Conservation (phyloP, 768 basidiomycete genomes). For the Phanerodontia chrysosporium region DNA sequence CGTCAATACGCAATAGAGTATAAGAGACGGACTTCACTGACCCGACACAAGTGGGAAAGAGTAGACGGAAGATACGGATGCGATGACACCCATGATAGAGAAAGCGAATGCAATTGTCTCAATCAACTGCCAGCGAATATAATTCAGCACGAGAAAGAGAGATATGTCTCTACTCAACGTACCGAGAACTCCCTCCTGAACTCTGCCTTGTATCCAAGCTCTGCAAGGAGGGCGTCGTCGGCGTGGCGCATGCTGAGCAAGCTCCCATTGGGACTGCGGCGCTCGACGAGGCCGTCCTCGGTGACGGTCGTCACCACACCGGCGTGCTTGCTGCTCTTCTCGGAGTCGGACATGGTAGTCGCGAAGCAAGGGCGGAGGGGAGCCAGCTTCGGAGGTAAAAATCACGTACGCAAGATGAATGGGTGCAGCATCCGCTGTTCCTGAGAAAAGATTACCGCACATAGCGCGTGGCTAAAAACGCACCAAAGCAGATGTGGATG, state of each 20-base stretch:
- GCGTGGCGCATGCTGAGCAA: conserved; percentile 30
- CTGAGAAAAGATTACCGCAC: background rate
- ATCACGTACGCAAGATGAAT: background rate
- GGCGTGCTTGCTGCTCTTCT: conserved; percentile 3
- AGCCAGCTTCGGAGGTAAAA: background rate
- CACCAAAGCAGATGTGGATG: background rate
- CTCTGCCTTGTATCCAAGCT: conserved; percentile 68
- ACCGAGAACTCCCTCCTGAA: conserved; percentile 75
- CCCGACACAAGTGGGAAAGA: conserved; percentile 61
- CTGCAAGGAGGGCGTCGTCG: conserved; percentile 56
- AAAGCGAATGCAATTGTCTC: conserved; percentile 67
- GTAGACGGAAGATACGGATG: conserved; percentile 63
- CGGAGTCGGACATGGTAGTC: conserved; percentile 5
- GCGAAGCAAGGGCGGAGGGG: background rate
- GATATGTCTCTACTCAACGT: conserved; percentile 15
- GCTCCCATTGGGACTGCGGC: conserved; percentile 1
- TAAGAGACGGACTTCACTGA: conserved; percentile 22
- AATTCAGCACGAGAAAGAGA: background rate
- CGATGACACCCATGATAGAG: conserved; percentile 70
- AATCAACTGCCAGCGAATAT: conserved; percentile 33
- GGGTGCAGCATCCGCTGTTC: background rate
- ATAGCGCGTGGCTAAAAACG: background rate
- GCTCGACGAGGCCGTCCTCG: background rate
- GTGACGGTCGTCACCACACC: background rate
- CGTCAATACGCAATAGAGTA: background rate